Base-by-base conservation (phyloP, 1,284 basidiomycete genomes). In the Microbotryum scabiosae region DNA sequence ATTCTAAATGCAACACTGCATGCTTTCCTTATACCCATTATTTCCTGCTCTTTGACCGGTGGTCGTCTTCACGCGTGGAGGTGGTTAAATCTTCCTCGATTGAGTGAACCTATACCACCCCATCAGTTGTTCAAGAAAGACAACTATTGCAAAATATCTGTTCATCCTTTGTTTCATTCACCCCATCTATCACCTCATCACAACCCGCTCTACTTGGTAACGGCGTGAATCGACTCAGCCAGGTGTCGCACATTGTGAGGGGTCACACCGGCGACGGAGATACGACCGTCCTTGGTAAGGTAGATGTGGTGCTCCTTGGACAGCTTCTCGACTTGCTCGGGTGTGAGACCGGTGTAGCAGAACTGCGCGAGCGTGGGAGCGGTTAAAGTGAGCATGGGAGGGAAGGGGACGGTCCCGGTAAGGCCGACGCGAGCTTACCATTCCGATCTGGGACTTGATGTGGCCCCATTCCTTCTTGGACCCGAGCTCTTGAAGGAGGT, bases 391-490 rank as follows among this genome's bases (percentile, higher is more conserved):
- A 59, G 43, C 36, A 36, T 12, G 47, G 25, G 41, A n/a, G 36
- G 21, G 36, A 8, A 8, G n/a, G 18, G 20, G n/a, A 51, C 26
- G 78, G 16, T 18, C 14, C 3, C 5, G 16, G 16, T 87, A 88
- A 54, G 51, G 21, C 12, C 51, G 46, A 59, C 56, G 56, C 41
- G 61, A n/a, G 61, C 58, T 32, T 57, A 62, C 51, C 90, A 90
- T 90, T 61, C 90, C 90, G 74, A 93, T 93, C 79, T 94, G 90
- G 61, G 83, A 82, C 70, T 85, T 78, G 71, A 97, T 90, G 77
- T 97, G 92, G 21, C 84, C 82, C 94, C 94, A 98, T 51, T 72
- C 67, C 41, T 67, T 60, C 60, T 74, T 74, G 57, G 73, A 96
- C 75, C 90, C 83, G 70, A 91, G 78, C 75, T 90, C 85, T 64